Percentiles rank a stretch among this genome's conserved stretches.
These are phyloP conservation scores for Paulownia fortunei DNA, from an alignment of 257 asterid species.

Conservation along the genomic window DNA sequence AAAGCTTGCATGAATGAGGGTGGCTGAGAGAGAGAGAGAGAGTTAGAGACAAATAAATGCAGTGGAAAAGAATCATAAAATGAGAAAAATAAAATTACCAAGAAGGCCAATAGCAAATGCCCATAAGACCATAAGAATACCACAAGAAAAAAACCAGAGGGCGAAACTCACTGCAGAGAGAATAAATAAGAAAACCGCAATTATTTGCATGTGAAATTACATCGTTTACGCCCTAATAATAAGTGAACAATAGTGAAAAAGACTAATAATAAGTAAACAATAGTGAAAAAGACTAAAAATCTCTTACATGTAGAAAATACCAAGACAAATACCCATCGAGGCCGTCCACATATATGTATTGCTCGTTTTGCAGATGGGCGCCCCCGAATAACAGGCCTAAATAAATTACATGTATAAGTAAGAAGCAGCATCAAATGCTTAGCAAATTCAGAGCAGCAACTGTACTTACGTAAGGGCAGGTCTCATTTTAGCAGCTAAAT, in stretches of 20 bases:
- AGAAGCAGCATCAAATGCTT: constrained; percentile 21
- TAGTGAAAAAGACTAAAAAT: neutral
- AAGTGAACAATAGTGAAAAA: constrained; percentile 4
- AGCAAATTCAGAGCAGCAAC: constrained; percentile 7
- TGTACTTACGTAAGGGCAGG: constrained; percentile 82
- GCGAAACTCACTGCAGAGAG: constrained; percentile 67
- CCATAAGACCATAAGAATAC: constrained; percentile 68
- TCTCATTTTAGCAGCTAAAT: constrained; percentile 95
- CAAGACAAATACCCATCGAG: constrained; percentile 87
- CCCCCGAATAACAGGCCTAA: constrained; percentile 94
- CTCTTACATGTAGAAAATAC: constrained; percentile 58
- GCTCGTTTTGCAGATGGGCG: constrained; percentile 86
- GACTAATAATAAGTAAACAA: neutral
- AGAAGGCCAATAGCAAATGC: constrained; percentile 73
- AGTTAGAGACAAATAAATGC: constrained; percentile 15
- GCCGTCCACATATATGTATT: constrained; percentile 82
- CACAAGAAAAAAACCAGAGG: constrained; percentile 89
- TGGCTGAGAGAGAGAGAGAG: constrained; percentile 53
- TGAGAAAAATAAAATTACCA: constrained; percentile 47
- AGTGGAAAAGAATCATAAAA: constrained; percentile 3
- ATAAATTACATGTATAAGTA: constrained; percentile 37
- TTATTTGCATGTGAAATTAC: constrained; percentile 1
- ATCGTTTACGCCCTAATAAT: constrained; percentile 10
- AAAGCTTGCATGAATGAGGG: constrained; percentile 87
- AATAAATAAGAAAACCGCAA: constrained; percentile 4